Conservation (phyloP, 2,329 filamentous ascomycete genomes). For the Penicillium polonicum region DNA sequence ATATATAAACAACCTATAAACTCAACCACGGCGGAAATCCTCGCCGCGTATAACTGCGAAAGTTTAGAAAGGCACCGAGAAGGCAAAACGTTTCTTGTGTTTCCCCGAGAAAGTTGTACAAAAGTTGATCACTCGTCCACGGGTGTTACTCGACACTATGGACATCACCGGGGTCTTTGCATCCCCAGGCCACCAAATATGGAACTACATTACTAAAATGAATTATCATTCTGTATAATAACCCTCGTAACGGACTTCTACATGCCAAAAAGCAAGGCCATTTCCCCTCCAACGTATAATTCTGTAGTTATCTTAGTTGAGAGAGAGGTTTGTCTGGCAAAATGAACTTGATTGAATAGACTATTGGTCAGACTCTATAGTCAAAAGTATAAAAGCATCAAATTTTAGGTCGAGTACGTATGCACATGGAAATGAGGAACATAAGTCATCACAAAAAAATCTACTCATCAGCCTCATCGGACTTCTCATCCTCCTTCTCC, state of each 20-base stretch:
- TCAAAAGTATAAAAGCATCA: slow-evolving; percentile 9
- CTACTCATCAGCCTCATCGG: slow-evolving; percentile 51
- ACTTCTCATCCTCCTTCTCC: slow-evolving; percentile 55
- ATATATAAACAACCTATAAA: neutral
- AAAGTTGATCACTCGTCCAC: neutral
- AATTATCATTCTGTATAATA: neutral
- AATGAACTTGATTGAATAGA: neutral
- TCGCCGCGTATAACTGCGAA: neutral
- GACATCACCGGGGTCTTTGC: neutral
- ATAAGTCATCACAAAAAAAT: slow-evolving; percentile 19
- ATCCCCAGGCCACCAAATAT: neutral
- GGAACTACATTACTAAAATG: neutral
- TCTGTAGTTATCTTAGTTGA: neutral
- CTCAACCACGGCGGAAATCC: no score
- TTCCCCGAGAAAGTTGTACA: neutral
- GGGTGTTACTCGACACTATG: neutral
- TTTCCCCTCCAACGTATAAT: neutral
- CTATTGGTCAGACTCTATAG: slow-evolving; percentile 9
- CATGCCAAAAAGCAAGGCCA: no score
- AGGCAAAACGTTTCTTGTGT: neutral
- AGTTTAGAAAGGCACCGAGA: neutral
- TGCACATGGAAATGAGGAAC: slow-evolving; percentile 14
- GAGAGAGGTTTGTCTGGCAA: neutral
- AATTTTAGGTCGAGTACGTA: slow-evolving; percentile 19
- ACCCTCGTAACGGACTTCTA: no score